Evolutionary conservation across 2,329 filamentous ascomycete species (phyloP).

Genomic region (Pseudogymnoascus sp.): DNA sequence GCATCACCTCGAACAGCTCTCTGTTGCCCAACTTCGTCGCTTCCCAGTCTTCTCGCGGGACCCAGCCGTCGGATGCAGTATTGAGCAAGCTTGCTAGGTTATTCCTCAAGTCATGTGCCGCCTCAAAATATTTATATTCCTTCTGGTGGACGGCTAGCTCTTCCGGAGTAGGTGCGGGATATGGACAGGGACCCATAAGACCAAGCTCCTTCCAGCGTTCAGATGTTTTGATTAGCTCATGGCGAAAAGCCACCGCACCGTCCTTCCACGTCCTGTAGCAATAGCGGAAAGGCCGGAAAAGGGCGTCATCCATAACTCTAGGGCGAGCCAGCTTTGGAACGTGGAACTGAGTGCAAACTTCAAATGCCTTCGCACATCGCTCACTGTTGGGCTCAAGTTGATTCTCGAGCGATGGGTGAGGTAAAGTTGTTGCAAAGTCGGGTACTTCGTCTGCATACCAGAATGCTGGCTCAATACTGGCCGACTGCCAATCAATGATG

Average conservation of each 20-base stretch:
- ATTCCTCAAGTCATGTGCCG: constrained; percentile 16
- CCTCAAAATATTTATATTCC: constrained; percentile 16
- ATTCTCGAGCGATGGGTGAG: constrained; percentile 18
- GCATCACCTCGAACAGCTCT: constrained; percentile 5
- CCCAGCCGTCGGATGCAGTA: constrained; percentile 20
- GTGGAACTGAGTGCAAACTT: constrained; percentile 26
- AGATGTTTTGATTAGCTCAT: constrained; percentile 36
- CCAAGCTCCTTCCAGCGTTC: constrained; percentile 33
- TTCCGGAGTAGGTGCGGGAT: constrained; percentile 12
- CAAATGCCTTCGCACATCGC: constrained; percentile 29
- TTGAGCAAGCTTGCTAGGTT: constrained; percentile 12
- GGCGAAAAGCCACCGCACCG: constrained; percentile 31
- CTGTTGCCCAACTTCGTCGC: constrained; percentile 6
- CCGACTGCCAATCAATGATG: constrained; percentile 39
- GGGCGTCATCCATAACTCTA: constrained; percentile 30
- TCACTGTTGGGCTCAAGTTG: constrained; percentile 22
- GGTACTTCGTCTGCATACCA: constrained; percentile 32
- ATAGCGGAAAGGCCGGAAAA: constrained; percentile 35
- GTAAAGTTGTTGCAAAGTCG: constrained; percentile 31
- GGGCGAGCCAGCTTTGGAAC: constrained; percentile 27
- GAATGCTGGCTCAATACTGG: constrained; percentile 34
- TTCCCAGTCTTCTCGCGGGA: constrained; percentile 20
- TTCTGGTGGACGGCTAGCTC: constrained; percentile 17
- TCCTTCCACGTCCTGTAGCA: constrained; percentile 36
- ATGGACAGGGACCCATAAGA: constrained; percentile 29